Base-by-base conservation (phyloP, 2,329 filamentous ascomycete species). In the Pseudocercospora eumusae region DNA sequence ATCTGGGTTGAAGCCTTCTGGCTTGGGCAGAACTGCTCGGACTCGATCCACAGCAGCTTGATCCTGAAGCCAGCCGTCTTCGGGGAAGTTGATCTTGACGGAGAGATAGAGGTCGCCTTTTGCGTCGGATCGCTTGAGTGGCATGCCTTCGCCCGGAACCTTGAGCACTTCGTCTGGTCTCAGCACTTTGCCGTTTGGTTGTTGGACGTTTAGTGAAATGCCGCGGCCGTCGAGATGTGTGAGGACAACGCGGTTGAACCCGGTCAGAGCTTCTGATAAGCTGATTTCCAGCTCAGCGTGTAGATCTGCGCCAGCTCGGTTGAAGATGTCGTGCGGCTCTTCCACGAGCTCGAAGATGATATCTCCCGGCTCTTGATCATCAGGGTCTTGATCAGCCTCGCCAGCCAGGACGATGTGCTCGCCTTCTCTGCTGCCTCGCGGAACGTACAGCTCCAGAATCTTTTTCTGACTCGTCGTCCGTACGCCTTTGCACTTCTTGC, bases 401-500 rank as follows among this genome's bases (percentile, higher is more conserved):
- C 93, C 93, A 74, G 96, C 89, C 4, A 99, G 82, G 9, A 93
- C 86, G 71, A 99, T 97, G 68, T 87, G 87, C 73, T 99, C 93
- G 67, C 93, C 93, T 75, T 96, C 80, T 64, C 84, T 81, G 53
- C 75, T 89, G 52, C 93, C 93, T 57, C 90, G 87, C 9, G 93
- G 92, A 63, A 99, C 96, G 80, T 98, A 98, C 57, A 99, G 88
- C 79, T 99, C 95, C 64, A 99, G 82, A 3, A 93, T 90, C 81
- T 98, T 99, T 78, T 91, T 95, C 78, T 95, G 90, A 71, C 92
- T 89, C 49, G 87, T 86, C 13, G 91, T 92, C 65, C 91, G 86
- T 77, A 90, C 91, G 73, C 95, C 95, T 80, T 98, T 98, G 86
- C 95, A 99, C 82, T 95, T 97, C 83, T 96, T 96, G 83, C 95